A percentile compares a stretch with the other conserved stretches of the same genome.
These are phyloP conservation scores for Aspergillus phoenicis DNA, from an alignment of 2,329 filamentous ascomycete genomes.

Conservation along the genomic window DNA sequence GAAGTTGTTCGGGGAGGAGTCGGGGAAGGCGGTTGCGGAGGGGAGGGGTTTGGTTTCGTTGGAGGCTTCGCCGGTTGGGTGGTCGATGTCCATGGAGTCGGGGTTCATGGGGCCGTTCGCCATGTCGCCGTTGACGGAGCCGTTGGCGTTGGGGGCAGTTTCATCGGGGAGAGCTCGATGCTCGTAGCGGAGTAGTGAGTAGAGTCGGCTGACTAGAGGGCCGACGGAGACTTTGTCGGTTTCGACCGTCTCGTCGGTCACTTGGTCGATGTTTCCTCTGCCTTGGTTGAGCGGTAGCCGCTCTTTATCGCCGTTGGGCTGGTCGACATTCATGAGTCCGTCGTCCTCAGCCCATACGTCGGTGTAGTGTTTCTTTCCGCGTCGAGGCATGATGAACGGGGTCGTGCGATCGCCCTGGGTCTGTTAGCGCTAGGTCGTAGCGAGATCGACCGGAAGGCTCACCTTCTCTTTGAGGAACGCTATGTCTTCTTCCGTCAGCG, in stretches of 20 bases:
- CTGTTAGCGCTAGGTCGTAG: constrained; percentile 14
- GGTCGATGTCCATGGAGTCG: constrained; percentile 53
- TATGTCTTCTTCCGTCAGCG: constrained; percentile 89
- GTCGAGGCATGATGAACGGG: constrained; percentile 83
- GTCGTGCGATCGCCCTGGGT: constrained; percentile 71
- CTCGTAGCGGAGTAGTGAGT: constrained; percentile 81
- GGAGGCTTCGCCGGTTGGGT: constrained; percentile 44
- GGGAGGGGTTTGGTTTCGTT: constrained; percentile 51
- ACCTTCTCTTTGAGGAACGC: constrained; percentile 84
- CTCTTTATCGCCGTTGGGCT: constrained; percentile 62
- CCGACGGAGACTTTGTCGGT: constrained; percentile 88
- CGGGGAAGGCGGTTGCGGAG: constrained; percentile 77
- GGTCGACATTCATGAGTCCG: constrained; percentile 73
- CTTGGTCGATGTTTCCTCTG: constrained; percentile 80
- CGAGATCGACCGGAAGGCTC: constrained; percentile 23
- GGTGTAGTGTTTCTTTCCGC: constrained; percentile 81
- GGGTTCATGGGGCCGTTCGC: constrained; percentile 52
- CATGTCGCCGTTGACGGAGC: constrained; percentile 57
- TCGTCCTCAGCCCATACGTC: constrained; percentile 96
- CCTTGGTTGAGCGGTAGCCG: constrained; percentile 77
- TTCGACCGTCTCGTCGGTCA: constrained; percentile 83
- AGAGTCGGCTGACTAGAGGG: constrained; percentile 77
- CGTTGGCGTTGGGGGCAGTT: constrained; percentile 54
- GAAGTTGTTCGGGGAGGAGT: constrained; percentile 74
- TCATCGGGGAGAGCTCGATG: constrained; percentile 55